A percentile compares a stretch with the other conserved stretches of the same genome.
These are phyloP conservation scores for Irpex sp. DNA, from an alignment of 1,284 basidiomycete genomes.

Conservation along the genomic window DNA sequence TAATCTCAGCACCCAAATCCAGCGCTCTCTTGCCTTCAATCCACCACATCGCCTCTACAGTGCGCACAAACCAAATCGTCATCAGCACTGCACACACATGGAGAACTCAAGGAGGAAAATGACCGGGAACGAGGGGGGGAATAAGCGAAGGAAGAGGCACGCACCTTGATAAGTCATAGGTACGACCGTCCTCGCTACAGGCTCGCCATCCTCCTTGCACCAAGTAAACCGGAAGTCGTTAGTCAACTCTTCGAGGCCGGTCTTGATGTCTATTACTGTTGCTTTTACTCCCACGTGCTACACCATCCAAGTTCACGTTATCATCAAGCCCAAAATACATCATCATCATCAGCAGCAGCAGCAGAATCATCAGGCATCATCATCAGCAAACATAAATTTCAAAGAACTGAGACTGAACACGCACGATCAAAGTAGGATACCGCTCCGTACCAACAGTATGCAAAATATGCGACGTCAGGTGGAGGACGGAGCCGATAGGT, in stretches of 20 bases:
- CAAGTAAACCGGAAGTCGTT: slow-evolving; percentile 73
- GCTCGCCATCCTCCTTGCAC: slow-evolving; percentile 38
- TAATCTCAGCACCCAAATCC: slow-evolving; percentile 54
- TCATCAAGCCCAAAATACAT: not conserved
- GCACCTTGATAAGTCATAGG: slow-evolving; percentile 66
- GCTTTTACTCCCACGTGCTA: slow-evolving; percentile 73
- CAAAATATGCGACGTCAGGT: slow-evolving; percentile 63
- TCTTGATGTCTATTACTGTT: slow-evolving; percentile 70
- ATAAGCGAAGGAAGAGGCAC: not conserved
- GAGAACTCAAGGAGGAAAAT: too few relatives aligned
- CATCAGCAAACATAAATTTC: too few relatives aligned
- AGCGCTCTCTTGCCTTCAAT: slow-evolving; percentile 70
- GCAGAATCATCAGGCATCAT: too few relatives aligned
- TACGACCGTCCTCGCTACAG: slow-evolving; percentile 51
- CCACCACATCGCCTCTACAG: slow-evolving; percentile 81
- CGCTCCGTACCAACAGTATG: slow-evolving; percentile 42
- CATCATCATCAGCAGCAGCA: not conserved
- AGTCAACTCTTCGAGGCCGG: slow-evolving; percentile 60
- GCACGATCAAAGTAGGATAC: slow-evolving; percentile 47
- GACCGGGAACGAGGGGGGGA: too few relatives aligned
- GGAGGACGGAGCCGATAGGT: slow-evolving; percentile 75
- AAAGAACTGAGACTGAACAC: not conserved
- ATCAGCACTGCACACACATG: too few relatives aligned
- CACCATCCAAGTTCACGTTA: not conserved
- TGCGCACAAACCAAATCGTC: too few relatives aligned